A percentile compares a stretch with the other conserved stretches of the same genome.
Conservation (phyloP, 2,329 filamentous ascomycete species). For the Apiospora phragmitis region DNA sequence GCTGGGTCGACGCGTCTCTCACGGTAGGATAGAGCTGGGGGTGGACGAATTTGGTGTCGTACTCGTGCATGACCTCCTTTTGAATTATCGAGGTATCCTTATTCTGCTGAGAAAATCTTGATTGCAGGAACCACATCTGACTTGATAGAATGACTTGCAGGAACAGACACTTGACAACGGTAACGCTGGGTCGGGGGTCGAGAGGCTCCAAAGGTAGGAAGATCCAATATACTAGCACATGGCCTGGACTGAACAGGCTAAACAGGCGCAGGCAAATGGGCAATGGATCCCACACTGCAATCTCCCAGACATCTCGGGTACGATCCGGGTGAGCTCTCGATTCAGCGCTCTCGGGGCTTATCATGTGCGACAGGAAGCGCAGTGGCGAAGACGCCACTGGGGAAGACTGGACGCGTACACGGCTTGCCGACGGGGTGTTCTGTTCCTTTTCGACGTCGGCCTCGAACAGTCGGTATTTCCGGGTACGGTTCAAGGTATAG, state of each 20-base stretch:
- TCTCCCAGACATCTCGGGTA: conserved; percentile 88
- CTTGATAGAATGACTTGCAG: conserved; percentile 73
- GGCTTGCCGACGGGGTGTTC: conserved; percentile 80
- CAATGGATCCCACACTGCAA: conserved; percentile 90
- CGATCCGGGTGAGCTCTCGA: conserved; percentile 82
- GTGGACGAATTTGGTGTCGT: conserved; percentile 93
- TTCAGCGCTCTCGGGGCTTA: conserved; percentile 72
- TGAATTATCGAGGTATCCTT: conserved; percentile 85
- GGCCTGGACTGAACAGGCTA: conserved; percentile 89
- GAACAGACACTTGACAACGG: conserved; percentile 79
- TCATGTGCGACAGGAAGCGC: conserved; percentile 67
- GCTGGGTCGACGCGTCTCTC: conserved; percentile 77
- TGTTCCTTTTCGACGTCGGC: conserved; percentile 74
- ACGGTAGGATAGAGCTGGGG: conserved; percentile 83
- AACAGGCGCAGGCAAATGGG: conserved; percentile 81
- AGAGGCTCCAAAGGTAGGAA: conserved; percentile 77
- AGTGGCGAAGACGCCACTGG: conserved; percentile 78
- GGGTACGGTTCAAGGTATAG: conserved; percentile 78
- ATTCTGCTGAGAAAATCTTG: conserved; percentile 76
- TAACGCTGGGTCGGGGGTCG: conserved; percentile 81
- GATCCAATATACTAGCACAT: conserved; percentile 87
- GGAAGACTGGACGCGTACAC: conserved; percentile 85
- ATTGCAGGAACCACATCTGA: conserved; percentile 74
- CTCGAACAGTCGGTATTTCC: conserved; percentile 90
- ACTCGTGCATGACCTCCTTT: conserved; percentile 90